Conservation (phyloP, 164 flowering plant species). For the Magnolia officinalis region DNA sequence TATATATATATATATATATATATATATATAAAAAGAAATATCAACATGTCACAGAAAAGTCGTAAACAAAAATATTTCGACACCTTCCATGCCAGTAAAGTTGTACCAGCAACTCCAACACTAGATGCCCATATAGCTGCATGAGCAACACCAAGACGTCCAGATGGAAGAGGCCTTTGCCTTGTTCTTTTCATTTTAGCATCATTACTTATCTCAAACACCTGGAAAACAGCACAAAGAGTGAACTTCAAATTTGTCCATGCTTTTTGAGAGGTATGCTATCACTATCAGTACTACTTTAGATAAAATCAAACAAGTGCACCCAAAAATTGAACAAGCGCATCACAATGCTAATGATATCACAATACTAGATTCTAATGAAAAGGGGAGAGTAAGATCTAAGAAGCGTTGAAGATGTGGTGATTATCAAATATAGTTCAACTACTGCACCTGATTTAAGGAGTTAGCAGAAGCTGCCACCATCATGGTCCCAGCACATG, state of each 20-base stretch:
- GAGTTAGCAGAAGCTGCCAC: conserved; percentile 93
- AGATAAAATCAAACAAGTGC: neutral
- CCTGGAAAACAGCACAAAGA: conserved; percentile 31
- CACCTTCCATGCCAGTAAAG: conserved; percentile 82
- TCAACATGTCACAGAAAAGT: neutral
- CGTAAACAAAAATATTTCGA: conserved; percentile 6
- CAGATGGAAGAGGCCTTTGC: conserved; percentile 89
- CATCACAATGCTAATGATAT: neutral
- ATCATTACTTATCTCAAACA: conserved; percentile 82
- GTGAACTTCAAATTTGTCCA: neutral
- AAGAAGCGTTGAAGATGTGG: neutral
- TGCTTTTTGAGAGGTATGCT: neutral
- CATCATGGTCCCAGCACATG: conserved; percentile 99
- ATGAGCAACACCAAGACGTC: conserved; percentile 68
- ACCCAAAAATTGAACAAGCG: neutral
- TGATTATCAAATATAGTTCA: neutral
- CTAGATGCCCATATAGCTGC: conserved; percentile 79
- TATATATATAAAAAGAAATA: neutral
- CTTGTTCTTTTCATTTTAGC: conserved; percentile 91
- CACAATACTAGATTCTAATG: neutral
- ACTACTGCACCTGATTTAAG: conserved; percentile 68
- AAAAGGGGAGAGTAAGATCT: neutral
- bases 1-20: too few species aligned
- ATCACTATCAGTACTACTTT: neutral
- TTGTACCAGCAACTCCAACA: conserved; percentile 75